Evolutionary conservation across 768 basidiomycete genomes (phyloP), one percentile per base, ranked within the genome.

Genomic region (Lactarius quietus): DNA sequence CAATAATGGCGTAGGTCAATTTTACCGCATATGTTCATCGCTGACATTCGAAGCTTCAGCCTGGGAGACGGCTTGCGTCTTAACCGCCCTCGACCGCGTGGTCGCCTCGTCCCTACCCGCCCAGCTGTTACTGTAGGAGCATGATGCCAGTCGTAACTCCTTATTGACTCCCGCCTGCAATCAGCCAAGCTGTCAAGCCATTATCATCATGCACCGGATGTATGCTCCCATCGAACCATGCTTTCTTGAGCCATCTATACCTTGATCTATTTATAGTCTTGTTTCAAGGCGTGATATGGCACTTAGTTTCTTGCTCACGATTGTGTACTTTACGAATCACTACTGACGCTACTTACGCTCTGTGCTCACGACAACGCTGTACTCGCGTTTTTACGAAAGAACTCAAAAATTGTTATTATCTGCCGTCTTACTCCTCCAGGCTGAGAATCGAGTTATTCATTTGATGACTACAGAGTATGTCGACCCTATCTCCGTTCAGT

Each of bases 1-100:
- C 72, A 36, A 76, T 84, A 63, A 81, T 79, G 75, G 86, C 83
- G 89, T 90, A 73, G 70, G 2, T 6, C 57, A 26, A 61, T 63
- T 52, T 18, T 23, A n/a, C 18, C 23, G 10, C 48, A 35, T 28
- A 31, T 26, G 12, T 20, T 56, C 31, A 18, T 23, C 14, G 28
- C 36, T 57, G 33, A 35, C 26, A n/a, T 18, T 64, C 43, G 41
- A 38, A 15, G n/a, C 10, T 61, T 3, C 62, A 82, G 81, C 39
- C 75, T 80, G 10, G 69, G 74, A n/a, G 78, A 80, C 65, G 75
- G 74, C 18, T 73, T 81, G 29, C 75, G 82, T 68, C 72, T 82
- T 62, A 78, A 76, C 66, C 78, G 81, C 35, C 82, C 82, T 17
- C 76, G 81, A 53, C 81, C 81, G 3, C 78, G 75, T 43, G 79